Conservation (phyloP, 345 rosid species). For the Lepidium sativum region DNA sequence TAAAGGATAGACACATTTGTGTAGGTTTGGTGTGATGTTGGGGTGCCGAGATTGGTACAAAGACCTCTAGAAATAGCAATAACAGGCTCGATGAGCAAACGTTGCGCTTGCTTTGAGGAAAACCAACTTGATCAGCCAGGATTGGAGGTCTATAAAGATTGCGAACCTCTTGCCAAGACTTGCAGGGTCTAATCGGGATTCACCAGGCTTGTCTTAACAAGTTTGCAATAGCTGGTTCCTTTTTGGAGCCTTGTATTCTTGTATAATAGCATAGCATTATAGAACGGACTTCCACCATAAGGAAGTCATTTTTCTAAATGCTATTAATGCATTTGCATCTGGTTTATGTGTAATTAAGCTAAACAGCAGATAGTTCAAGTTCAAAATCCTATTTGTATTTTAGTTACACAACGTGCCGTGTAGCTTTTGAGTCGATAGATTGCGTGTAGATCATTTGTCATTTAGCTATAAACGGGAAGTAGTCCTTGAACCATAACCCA, state of each 20-base stretch:
- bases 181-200: conserved; percentile 58
- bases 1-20: not conserved
- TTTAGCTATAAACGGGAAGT: no score
- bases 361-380: not conserved
- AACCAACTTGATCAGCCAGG: conserved; percentile 62
- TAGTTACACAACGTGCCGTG: conserved; percentile 2
- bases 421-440: not conserved
- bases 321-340: not conserved
- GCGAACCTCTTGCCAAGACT: conserved; percentile 56
- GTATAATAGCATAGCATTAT: not conserved
- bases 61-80: conserved; percentile 87
- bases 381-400: not conserved
- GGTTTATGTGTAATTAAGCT: not conserved
- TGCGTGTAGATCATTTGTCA: not conserved
- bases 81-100: conserved; percentile 83
- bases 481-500: not conserved
- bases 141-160: conserved; percentile 69
- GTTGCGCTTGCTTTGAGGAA: conserved; percentile 79
- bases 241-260: conserved; percentile 1
- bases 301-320: not conserved
- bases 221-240: conserved; percentile 8
- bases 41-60: conserved; percentile 80
- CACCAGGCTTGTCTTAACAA: not conserved
- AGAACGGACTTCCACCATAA: no score
- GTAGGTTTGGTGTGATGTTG: conserved; percentile 93